phyloP scores from a whole-genome alignment of 768 basidiomycete genomes.

The Russula brevipes region DNA sequence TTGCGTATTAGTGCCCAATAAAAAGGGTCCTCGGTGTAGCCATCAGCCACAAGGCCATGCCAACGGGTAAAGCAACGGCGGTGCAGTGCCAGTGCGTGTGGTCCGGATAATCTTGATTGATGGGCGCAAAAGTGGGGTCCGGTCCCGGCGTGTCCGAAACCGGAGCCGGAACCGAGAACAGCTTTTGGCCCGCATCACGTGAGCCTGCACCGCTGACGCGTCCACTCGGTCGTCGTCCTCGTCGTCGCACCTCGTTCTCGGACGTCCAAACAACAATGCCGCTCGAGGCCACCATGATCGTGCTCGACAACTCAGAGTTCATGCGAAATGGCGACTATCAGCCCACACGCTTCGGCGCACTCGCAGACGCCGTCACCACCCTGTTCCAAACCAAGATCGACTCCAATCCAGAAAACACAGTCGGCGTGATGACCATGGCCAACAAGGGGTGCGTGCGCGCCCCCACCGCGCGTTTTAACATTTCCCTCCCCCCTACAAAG shows the following conservation, averaged over 20 bases:
- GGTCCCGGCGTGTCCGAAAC: no score
- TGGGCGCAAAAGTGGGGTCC: no score
- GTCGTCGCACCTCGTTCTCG: not conserved
- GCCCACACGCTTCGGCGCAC: conserved; percentile 84
- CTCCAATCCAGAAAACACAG: conserved; percentile 96
- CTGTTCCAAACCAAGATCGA: conserved; percentile 91
- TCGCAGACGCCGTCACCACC: conserved; percentile 84
- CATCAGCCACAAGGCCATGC: no score
- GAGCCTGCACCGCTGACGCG: conserved; percentile 1
- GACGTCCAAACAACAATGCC: conserved; percentile 51
- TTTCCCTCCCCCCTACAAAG: not conserved
- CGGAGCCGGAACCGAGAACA: no score
- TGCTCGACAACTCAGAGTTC: conserved; percentile 96
- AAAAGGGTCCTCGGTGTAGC: not conserved
- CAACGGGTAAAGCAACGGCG: no score
- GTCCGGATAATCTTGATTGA: no score
- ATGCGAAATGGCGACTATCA: conserved; percentile 93
- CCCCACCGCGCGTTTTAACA: not conserved
- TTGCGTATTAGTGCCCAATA: not conserved
- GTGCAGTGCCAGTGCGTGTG: no score
- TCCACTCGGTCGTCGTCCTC: not conserved
- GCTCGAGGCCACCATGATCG: conserved; percentile 95
- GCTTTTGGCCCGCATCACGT: no score
- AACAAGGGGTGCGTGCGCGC: conserved; percentile 71
- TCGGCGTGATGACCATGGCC: conserved; percentile 98